Percentiles rank a stretch among this genome's conserved stretches.
phyloP scores from a whole-genome alignment of 2,329 filamentous ascomycete species.

The Aspergillus glaucus region DNA sequence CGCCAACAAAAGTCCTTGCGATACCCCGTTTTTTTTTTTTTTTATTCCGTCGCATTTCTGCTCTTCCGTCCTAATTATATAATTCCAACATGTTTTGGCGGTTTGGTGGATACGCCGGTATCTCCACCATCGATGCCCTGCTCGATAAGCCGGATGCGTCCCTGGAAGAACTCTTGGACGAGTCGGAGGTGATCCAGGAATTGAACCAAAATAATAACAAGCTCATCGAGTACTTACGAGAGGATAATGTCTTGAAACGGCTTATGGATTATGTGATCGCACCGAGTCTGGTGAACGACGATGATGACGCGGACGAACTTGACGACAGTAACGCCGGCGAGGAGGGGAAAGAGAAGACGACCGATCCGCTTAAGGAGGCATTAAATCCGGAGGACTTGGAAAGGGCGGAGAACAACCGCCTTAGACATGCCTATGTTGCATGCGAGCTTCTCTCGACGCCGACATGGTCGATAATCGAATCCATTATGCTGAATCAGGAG shows the following conservation, averaged over 20 bases:
- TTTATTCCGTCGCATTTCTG: conserved; percentile 30
- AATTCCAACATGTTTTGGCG: conserved; percentile 92
- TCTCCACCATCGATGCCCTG: conserved; percentile 92
- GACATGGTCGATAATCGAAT: conserved; percentile 93
- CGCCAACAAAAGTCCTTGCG: conserved; percentile 14
- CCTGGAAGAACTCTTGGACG: conserved; percentile 91
- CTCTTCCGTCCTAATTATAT: conserved; percentile 27
- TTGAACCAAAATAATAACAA: conserved; percentile 97
- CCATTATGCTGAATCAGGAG: conserved; percentile 75
- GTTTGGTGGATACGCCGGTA: conserved; percentile 97
- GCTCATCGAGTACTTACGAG: conserved; percentile 89
- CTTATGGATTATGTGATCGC: conserved; percentile 89
- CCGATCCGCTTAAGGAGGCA: conserved; percentile 27
- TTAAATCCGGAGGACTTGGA: conserved; percentile 48
- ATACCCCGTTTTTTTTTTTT: conserved; percentile 8
- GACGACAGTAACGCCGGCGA: conserved; percentile 36
- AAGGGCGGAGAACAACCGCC: conserved; percentile 80
- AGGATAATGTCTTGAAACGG: conserved; percentile 75
- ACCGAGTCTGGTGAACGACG: conserved; percentile 52
- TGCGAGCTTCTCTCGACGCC: conserved; percentile 93
- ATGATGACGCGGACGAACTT: conserved; percentile 48
- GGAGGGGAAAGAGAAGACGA: conserved; percentile 32
- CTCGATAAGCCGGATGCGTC: conserved; percentile 93
- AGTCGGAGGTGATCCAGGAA: conserved; percentile 94
- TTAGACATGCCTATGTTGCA: conserved; percentile 88